These are phyloP conservation scores for Acacia pycnantha DNA, from an alignment of 331 rosid species.

Conservation along the genomic window DNA sequence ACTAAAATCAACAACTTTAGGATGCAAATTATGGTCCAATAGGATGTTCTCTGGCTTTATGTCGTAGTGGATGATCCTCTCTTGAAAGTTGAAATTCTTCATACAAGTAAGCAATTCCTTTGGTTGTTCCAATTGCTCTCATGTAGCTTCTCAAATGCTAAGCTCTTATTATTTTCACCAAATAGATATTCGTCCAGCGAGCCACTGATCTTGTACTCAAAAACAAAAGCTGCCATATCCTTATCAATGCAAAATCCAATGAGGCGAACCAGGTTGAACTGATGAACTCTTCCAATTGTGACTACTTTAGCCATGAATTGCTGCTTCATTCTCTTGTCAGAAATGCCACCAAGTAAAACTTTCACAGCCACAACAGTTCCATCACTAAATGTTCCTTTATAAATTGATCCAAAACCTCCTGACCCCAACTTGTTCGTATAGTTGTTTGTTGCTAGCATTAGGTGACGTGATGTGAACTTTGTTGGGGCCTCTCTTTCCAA, in stretches of 20 bases:
- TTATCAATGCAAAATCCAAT: constrained; percentile 19
- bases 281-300: too few species aligned
- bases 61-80: not conserved
- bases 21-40: not conserved
- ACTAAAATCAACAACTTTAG: constrained; percentile 45
- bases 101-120: not conserved
- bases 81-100: not conserved
- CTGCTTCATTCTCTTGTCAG: constrained; percentile 31
- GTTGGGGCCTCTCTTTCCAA: constrained; percentile 51
- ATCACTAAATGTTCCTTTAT: not conserved
- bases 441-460: constrained; percentile 37
- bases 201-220: constrained; percentile 48
- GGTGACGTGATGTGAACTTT: constrained; percentile 32
- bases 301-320: constrained; percentile 45
- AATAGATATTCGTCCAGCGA: constrained; percentile 34
- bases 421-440: constrained; percentile 40
- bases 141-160: constrained; percentile 33
- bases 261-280: too few species aligned
- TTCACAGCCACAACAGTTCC: constrained; percentile 43
- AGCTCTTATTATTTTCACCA: not conserved
- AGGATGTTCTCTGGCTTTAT: not conserved
- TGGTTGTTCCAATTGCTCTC: constrained; percentile 15
- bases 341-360: constrained; percentile 25
- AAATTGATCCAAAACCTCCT: too few species aligned
- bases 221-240: constrained; percentile 35